Evolutionary conservation across 805 yeast species (phyloP).

Genomic region (Dipodascus geniculatus): DNA sequence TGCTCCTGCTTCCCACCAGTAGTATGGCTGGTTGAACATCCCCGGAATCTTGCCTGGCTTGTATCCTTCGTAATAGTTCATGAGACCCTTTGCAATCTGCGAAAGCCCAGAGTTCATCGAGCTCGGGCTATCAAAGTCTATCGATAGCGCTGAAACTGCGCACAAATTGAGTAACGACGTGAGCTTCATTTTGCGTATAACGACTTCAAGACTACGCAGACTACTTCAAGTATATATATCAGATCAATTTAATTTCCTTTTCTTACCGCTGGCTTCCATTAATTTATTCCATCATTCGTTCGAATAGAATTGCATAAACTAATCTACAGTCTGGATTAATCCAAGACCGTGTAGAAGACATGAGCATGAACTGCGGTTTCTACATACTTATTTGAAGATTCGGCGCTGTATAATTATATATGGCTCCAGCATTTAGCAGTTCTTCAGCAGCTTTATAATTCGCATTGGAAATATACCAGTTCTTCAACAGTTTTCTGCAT

Average conservation of each 20-base stretch:
- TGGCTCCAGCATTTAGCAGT: too few species aligned
- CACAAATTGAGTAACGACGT: background rate
- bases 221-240: too few species aligned
- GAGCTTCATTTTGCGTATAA: background rate
- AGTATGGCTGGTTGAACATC: constrained; percentile 79
- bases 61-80: constrained; percentile 58
- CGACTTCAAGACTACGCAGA: too few species aligned
- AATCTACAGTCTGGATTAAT: too few species aligned
- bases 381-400: too few species aligned
- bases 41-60: constrained; percentile 71
- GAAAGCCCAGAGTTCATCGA: constrained; percentile 42
- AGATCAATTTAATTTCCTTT: background rate
- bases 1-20: constrained; percentile 99
- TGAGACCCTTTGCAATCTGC: constrained; percentile 44
- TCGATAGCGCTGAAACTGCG: constrained; percentile 3
- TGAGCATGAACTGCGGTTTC: background rate
- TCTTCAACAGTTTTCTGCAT: too few species aligned
- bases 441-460: too few species aligned
- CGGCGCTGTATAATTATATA: too few species aligned
- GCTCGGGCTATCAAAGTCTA: constrained; percentile 26
- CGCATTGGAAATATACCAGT: too few species aligned
- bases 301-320: too few species aligned
- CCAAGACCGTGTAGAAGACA: background rate
- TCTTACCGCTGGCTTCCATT: background rate
- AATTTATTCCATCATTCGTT: too few species aligned